Conservation (phyloP, 805 yeast species). For the Barnettozyma wickerhamii region DNA sequence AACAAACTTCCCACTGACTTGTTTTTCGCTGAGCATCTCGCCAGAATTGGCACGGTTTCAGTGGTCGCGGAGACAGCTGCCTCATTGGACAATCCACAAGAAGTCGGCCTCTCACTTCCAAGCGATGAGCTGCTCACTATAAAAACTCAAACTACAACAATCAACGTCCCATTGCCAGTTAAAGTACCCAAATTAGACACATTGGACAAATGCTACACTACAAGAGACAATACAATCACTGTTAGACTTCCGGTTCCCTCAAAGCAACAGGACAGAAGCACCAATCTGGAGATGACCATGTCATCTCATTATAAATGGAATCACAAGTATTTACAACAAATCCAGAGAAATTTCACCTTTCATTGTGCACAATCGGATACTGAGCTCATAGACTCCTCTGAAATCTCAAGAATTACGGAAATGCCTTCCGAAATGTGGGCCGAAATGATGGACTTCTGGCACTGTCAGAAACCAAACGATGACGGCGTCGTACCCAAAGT, state of each 20-base stretch:
- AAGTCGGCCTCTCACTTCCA: no score
- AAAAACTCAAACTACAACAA: background rate
- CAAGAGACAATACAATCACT: conserved; percentile 2
- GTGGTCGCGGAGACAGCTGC: conserved; percentile 9
- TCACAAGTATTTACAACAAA: conserved; percentile 33
- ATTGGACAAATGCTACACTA: conserved; percentile 1
- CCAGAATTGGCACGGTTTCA: conserved; percentile 15
- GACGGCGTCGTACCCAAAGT: conserved; percentile 19
- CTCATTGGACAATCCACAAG: background rate
- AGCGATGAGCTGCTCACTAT: conserved; percentile 3
- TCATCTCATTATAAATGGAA: conserved; percentile 36
- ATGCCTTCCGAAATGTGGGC: conserved; percentile 94
- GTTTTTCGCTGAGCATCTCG: conserved; percentile 13
- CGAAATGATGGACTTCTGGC: conserved; percentile 97
- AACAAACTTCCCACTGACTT: no score
- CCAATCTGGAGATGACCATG: conserved; percentile 22
- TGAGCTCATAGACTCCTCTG: conserved; percentile 28
- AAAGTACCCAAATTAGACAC: conserved; percentile 2
- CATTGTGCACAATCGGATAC: conserved; percentile 31
- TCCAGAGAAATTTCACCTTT: conserved; percentile 26
- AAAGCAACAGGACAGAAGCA: conserved; percentile 10
- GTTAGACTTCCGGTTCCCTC: conserved; percentile 14
- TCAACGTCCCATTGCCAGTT: conserved; percentile 7
- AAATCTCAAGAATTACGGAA: conserved; percentile 38
- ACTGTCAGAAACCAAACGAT: conserved; percentile 77